Conservation (phyloP, 2,329 filamentous ascomycete species). For the Diaporthe citrichinensis region DNA sequence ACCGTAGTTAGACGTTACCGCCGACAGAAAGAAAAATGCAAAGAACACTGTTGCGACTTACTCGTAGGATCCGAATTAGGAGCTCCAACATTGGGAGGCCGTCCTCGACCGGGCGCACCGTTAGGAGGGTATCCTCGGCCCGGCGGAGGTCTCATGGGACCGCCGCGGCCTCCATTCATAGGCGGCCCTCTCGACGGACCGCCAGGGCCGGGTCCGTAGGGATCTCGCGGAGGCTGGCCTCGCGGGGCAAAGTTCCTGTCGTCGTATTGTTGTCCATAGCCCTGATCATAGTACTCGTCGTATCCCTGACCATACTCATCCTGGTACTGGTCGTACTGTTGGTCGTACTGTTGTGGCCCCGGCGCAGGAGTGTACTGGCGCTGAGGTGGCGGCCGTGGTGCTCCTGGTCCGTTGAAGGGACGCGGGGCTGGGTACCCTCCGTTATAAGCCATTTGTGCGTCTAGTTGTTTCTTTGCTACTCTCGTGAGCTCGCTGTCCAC, state of each 20-base stretch:
- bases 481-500: slow-evolving; percentile 22
- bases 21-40: slow-evolving; percentile 28
- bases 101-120: slow-evolving; percentile 54
- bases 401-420: slow-evolving; percentile 63
- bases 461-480: slow-evolving; percentile 6
- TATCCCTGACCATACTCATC: slow-evolving; percentile 62
- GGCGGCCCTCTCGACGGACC: slow-evolving; percentile 58
- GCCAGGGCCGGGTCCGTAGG: slow-evolving; percentile 57
- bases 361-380: slow-evolving; percentile 52
- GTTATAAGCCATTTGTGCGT: slow-evolving; percentile 64
- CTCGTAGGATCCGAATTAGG: slow-evolving; percentile 58
- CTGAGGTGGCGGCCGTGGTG: slow-evolving; percentile 57
- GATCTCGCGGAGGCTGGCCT: slow-evolving; percentile 59
- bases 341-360: slow-evolving; percentile 53
- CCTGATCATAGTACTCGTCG: slow-evolving; percentile 59
- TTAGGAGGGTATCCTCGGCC: slow-evolving; percentile 52
- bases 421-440: slow-evolving; percentile 60
- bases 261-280: slow-evolving; percentile 55
- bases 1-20: slow-evolving; percentile 41
- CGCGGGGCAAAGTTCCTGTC: slow-evolving; percentile 62
- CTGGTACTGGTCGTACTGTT: slow-evolving; percentile 62
- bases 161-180: slow-evolving; percentile 60
- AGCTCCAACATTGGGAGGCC: slow-evolving; percentile 56
- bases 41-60: slow-evolving; percentile 48
- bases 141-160: slow-evolving; percentile 59